phyloP scores from a whole-genome alignment of 805 yeast genomes.

The Wickerhamomyces chaumierensis region DNA sequence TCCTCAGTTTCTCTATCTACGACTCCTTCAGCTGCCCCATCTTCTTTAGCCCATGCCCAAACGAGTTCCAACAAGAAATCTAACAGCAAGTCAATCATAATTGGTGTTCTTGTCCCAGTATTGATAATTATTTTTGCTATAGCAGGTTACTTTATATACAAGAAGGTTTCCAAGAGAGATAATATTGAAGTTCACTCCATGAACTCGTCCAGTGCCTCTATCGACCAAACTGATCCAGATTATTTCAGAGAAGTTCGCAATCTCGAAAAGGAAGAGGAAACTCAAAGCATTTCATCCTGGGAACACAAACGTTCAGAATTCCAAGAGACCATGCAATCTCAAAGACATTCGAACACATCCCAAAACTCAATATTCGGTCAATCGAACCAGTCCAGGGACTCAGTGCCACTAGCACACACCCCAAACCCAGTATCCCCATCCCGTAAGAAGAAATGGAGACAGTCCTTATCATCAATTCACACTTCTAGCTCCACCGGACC shows the following conservation, averaged over 20 bases:
- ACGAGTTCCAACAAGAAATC: background rate
- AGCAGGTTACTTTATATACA: slow-evolving; percentile 6
- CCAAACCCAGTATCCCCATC: background rate
- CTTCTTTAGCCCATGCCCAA: background rate
- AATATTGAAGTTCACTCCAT: background rate
- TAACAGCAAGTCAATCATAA: slow-evolving; percentile 2
- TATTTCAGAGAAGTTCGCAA: slow-evolving; percentile 12
- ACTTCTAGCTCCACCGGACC: background rate
- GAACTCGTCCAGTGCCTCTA: slow-evolving; percentile 4
- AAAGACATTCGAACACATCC: slow-evolving; percentile 3
- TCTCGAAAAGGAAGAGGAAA: slow-evolving; percentile 8
- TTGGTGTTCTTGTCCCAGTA: slow-evolving; percentile 18
- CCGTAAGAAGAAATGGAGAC: background rate
- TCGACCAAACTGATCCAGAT: slow-evolving; percentile 6
- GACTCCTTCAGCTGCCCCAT: background rate
- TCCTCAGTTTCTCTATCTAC: background rate
- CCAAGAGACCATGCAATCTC: slow-evolving; percentile 3
- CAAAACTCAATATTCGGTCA: background rate
- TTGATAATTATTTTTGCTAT: slow-evolving; percentile 10
- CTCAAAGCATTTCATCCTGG: slow-evolving; percentile 17
- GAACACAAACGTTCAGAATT: slow-evolving; percentile 14
- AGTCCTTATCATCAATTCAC: background rate
- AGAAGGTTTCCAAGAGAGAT: slow-evolving; percentile 1
- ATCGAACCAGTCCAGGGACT: background rate
- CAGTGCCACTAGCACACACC: background rate